Evolutionary conservation across 23 red algal species (phyloP).

Genomic region (Pyropia yezoensis): DNA sequence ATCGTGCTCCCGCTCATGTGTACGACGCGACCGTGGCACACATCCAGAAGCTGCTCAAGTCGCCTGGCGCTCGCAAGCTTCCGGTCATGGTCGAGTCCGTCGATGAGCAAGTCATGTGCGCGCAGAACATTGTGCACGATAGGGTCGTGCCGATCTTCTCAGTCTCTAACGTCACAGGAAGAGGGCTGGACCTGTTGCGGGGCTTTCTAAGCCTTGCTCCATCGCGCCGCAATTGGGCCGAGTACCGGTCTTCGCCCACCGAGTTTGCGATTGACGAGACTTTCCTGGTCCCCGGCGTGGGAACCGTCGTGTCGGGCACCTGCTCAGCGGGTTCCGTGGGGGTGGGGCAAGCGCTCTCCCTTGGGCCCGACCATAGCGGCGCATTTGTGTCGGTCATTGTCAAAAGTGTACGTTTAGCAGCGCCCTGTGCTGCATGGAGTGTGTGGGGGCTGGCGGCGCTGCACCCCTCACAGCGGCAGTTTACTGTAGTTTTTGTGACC

Average conservation of each 20-base stretch:
- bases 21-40: constrained; percentile 63
- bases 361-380: constrained; percentile 84
- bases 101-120: constrained; percentile 66
- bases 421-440: too few species aligned
- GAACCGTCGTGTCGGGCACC: constrained; percentile 88
- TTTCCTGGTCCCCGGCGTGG: constrained; percentile 86
- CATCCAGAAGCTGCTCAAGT: constrained; percentile 86
- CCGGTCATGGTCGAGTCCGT: constrained; percentile 73
- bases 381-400: constrained; percentile 71
- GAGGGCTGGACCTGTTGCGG: constrained; percentile 73
- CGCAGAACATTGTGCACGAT: constrained; percentile 95
- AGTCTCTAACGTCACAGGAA: constrained; percentile 84
- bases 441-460: too few species aligned
- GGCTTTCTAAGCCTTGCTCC: constrained; percentile 89
- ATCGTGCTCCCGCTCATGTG: constrained; percentile 73
- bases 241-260: constrained; percentile 47
- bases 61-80: constrained; percentile 86
- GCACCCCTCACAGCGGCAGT: too few species aligned
- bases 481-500: too few species aligned
- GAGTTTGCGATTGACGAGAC: constrained; percentile 98
- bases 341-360: constrained; percentile 62
- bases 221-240: constrained; percentile 73
- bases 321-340: constrained; percentile 48
- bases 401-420: constrained; percentile 36
- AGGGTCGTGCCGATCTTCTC: constrained; percentile 95